These are phyloP conservation scores for Fonsecaea erecta DNA, from an alignment of 2,329 filamentous ascomycete species.

Conservation along the genomic window DNA sequence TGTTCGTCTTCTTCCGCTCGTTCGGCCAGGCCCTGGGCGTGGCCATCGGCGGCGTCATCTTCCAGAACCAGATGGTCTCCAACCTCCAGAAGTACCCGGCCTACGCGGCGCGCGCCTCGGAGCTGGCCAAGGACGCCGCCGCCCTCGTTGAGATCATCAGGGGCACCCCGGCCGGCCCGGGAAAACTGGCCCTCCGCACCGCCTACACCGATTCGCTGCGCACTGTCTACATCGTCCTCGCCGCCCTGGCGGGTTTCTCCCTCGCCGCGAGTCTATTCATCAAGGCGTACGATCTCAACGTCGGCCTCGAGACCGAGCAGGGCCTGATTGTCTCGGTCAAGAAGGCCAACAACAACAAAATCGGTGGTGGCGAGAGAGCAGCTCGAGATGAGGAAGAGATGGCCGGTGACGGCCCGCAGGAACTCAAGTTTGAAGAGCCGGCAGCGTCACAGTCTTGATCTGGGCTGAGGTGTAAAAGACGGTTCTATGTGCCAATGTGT, in stretches of 20 bases:
- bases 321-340: slow-evolving; percentile 52
- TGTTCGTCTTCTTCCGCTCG: slow-evolving; percentile 70
- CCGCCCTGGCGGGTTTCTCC: slow-evolving; percentile 57
- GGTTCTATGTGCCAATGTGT: too few relatives aligned
- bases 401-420: background rate
- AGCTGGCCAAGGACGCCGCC: slow-evolving; percentile 63
- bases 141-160: slow-evolving; percentile 64
- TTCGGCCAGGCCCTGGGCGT: slow-evolving; percentile 70
- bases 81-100: slow-evolving; percentile 56
- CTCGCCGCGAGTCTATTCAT: slow-evolving; percentile 59
- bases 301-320: slow-evolving; percentile 55
- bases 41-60: slow-evolving; percentile 69
- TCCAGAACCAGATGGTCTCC: slow-evolving; percentile 66
- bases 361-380: background rate
- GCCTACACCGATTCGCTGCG: slow-evolving; percentile 61
- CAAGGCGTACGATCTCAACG: slow-evolving; percentile 55
- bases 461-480: too few relatives aligned
- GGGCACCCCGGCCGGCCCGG: slow-evolving; percentile 51
- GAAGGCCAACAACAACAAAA: slow-evolving; percentile 11
- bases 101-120: slow-evolving; percentile 54
- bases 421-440: background rate
- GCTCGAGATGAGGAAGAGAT: background rate
- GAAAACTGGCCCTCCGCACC: slow-evolving; percentile 53
- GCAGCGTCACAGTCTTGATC: too few relatives aligned
- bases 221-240: slow-evolving; percentile 62